Conservation (phyloP, 169 alveolate species). For the Perkinsus olseni region DNA sequence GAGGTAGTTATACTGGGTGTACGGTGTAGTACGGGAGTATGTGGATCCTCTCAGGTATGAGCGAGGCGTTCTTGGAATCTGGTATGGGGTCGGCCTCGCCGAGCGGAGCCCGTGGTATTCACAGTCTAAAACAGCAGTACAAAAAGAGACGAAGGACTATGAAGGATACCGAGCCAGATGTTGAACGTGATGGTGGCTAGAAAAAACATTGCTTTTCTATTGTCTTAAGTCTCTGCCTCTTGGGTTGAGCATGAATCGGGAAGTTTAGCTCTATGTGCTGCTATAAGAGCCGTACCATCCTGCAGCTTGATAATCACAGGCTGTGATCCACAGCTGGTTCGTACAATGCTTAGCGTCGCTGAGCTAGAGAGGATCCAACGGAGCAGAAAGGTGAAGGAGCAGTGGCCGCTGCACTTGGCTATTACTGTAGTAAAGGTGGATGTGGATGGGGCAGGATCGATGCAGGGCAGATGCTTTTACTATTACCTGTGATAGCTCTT, state of each 20-base stretch:
- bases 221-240: too few relatives aligned
- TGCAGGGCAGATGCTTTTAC: background rate
- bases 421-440: background rate
- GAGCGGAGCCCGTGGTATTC: background rate
- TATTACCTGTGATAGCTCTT: background rate
- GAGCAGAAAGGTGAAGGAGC: background rate
- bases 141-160: background rate
- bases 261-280: too few relatives aligned
- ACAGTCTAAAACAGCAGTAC: background rate
- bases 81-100: background rate
- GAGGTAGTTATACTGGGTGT: background rate
- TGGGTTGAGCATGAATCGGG: too few relatives aligned
- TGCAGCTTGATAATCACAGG: too few relatives aligned
- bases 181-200: background rate
- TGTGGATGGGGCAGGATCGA: background rate
- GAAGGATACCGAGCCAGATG: background rate
- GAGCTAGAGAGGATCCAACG: background rate
- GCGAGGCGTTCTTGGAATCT: background rate
- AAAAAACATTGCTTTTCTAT: too few relatives aligned
- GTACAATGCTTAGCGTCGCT: background rate
- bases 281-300: too few relatives aligned
- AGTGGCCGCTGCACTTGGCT: background rate
- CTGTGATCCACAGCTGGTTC: background rate
- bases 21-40: background rate
- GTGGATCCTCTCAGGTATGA: background rate